Conservation (phyloP, 257 asterid species). For the Jacaranda mimosifolia region DNA sequence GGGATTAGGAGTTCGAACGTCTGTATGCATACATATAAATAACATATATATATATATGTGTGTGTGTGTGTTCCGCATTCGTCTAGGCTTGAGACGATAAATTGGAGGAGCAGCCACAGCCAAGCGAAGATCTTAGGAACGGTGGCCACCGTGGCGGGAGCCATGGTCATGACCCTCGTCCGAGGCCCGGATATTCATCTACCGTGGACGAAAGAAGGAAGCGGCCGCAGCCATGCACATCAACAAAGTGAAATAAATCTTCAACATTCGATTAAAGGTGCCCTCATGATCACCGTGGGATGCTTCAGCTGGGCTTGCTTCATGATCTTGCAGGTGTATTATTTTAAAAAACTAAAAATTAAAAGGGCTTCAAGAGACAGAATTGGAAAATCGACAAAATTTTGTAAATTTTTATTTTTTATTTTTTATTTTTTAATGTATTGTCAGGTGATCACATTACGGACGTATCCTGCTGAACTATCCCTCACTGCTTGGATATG, state of each 20-base stretch:
- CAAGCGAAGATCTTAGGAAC: slow-evolving; percentile 76
- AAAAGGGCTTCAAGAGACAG: too few species aligned
- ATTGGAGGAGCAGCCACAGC: slow-evolving; percentile 59
- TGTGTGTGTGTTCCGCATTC: not conserved
- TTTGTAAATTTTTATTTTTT: too few species aligned
- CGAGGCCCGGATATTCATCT: slow-evolving; percentile 58
- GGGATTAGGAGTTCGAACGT: too few species aligned
- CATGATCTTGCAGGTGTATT: slow-evolving; percentile 77
- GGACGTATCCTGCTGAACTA: slow-evolving; percentile 69
- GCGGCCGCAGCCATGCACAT: slow-evolving; percentile 33
- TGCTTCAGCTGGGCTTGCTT: slow-evolving; percentile 76
- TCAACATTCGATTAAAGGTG: slow-evolving; percentile 65
- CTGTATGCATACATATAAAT: too few species aligned
- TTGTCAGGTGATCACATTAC: slow-evolving; percentile 57
- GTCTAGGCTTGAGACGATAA: slow-evolving; percentile 68
- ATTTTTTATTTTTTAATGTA: not conserved
- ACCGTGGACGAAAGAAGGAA: slow-evolving; percentile 60
- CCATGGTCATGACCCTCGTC: slow-evolving; percentile 76
- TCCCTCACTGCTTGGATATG: slow-evolving; percentile 85
- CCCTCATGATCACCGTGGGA: slow-evolving; percentile 66
- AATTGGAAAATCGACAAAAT: too few species aligned
- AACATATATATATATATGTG: not conserved
- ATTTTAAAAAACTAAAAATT: too few species aligned
- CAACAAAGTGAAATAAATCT: slow-evolving; percentile 49
- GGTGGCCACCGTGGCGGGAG: slow-evolving; percentile 71